phyloP scores from a whole-genome alignment of 345 rosid genomes.

The Erysimum cheiranthoides region DNA sequence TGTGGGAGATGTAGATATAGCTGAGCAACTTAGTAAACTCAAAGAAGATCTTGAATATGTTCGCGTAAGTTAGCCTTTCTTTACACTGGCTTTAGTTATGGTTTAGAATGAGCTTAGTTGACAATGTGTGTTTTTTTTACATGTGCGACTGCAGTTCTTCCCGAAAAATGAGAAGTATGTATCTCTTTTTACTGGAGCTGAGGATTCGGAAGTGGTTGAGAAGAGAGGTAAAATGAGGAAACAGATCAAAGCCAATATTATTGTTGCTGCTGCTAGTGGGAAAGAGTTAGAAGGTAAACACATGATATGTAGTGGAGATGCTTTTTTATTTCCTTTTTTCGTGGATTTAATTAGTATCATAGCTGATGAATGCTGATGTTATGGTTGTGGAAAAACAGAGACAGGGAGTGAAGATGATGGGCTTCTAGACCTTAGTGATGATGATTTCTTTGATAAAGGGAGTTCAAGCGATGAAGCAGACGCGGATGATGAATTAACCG shows the following conservation, averaged over 20 bases:
- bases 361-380: constrained; percentile 14
- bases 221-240: constrained; percentile 86
- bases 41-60: constrained; percentile 99
- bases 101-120: constrained; percentile 12
- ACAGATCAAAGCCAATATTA: constrained; percentile 89
- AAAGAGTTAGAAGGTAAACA: constrained; percentile 95
- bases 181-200: constrained; percentile 86
- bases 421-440: constrained; percentile 90
- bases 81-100: not conserved
- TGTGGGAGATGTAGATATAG: constrained; percentile 65
- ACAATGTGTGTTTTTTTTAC: not conserved
- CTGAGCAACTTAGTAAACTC: constrained; percentile 76
- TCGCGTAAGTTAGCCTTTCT: constrained; percentile 58
- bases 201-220: constrained; percentile 66
- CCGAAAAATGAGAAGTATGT: constrained; percentile 98
- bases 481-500: constrained; percentile 98
- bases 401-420: constrained; percentile 99
- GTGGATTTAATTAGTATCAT: not conserved
- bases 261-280: constrained; percentile 97
- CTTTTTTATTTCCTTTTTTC: not conserved
- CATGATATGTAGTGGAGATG: constrained; percentile 10
- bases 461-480: constrained; percentile 98
- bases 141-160: constrained; percentile 67
- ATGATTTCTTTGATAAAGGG: constrained; percentile 88
- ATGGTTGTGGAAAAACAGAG: constrained; percentile 55